These are phyloP conservation scores for Cicer judaicum DNA, from an alignment of 306 rosid genomes.

Conservation along the genomic window DNA sequence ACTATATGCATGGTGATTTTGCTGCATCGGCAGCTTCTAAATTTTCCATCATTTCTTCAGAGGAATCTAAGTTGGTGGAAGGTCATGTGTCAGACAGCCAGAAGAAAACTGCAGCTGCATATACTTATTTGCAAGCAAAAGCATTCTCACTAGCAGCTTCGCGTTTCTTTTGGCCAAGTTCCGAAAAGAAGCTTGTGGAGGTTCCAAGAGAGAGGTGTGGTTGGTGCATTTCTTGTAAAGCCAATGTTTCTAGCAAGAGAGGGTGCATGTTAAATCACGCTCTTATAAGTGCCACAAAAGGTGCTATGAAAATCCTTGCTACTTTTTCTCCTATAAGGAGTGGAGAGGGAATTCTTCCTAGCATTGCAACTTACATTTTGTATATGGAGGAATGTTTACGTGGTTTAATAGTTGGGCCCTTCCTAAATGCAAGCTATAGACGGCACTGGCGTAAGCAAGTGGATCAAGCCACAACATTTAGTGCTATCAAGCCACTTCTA, in stretches of 20 bases:
- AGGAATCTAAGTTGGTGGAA: constrained; percentile 78
- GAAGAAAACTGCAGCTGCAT: constrained; percentile 62
- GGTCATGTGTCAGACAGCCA: constrained; percentile 61
- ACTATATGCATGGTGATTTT: constrained; percentile 87
- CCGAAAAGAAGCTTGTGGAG: constrained; percentile 91
- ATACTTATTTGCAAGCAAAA: constrained; percentile 74
- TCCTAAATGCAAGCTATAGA: constrained; percentile 63
- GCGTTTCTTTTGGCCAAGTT: constrained; percentile 96
- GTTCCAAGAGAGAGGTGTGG: constrained; percentile 99
- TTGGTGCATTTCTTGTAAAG: constrained; percentile 96
- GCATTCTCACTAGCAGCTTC: constrained; percentile 83
- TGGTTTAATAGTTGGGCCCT: constrained; percentile 87
- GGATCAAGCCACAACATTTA: constrained; percentile 65
- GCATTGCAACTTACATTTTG: constrained; percentile 79
- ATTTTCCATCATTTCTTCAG: constrained; percentile 70
- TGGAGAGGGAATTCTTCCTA: constrained; percentile 77
- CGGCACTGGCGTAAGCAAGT: constrained; percentile 73
- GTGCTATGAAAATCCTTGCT: constrained; percentile 76
- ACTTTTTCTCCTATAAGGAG: constrained; percentile 67
- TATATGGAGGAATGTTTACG: constrained; percentile 79
- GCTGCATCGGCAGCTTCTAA: constrained; percentile 96
- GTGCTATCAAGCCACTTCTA: constrained; percentile 65
- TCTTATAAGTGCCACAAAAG: constrained; percentile 79
- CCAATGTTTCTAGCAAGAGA: constrained; percentile 80
- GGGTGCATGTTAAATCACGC: constrained; percentile 99